A percentile compares a stretch with the other conserved stretches of the same genome.
Evolutionary conservation across 2,329 filamentous ascomycete genomes (phyloP).

Genomic region (Venturia asperata): DNA sequence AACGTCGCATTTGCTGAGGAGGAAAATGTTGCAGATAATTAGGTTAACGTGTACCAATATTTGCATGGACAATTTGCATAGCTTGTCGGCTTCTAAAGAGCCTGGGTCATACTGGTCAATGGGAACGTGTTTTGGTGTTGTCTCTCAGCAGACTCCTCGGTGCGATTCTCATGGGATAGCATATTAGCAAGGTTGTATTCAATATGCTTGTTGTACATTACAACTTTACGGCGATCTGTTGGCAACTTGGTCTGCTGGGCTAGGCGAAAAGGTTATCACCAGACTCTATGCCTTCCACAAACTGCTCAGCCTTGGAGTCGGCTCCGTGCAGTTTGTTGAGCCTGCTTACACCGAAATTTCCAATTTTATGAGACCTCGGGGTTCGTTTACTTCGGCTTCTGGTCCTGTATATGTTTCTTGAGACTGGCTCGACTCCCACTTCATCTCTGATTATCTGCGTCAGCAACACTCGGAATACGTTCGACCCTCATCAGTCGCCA

Average conservation of each 20-base stretch:
- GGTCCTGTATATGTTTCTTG: background rate
- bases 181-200: no score
- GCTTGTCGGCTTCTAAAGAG: background rate
- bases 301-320: background rate
- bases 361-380: background rate
- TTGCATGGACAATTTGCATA: conserved; percentile 8
- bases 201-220: no score
- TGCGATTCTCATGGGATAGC: no score
- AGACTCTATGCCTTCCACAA: background rate
- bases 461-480: no score
- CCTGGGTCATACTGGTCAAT: background rate
- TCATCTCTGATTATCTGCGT: no score
- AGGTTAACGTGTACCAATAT: background rate
- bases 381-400: background rate
- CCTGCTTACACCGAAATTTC: background rate
- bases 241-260: background rate
- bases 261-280: background rate
- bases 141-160: no score
- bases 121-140: no score
- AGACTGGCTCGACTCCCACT: no score
- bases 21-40: background rate
- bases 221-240: background rate
- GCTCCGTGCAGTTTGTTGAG: background rate
- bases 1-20: conserved; percentile 6
- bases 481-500: no score